Percentiles rank a stretch among this genome's conserved stretches.
phyloP scores from a whole-genome alignment of 768 basidiomycete species.

The Hypholoma sublateritium region DNA sequence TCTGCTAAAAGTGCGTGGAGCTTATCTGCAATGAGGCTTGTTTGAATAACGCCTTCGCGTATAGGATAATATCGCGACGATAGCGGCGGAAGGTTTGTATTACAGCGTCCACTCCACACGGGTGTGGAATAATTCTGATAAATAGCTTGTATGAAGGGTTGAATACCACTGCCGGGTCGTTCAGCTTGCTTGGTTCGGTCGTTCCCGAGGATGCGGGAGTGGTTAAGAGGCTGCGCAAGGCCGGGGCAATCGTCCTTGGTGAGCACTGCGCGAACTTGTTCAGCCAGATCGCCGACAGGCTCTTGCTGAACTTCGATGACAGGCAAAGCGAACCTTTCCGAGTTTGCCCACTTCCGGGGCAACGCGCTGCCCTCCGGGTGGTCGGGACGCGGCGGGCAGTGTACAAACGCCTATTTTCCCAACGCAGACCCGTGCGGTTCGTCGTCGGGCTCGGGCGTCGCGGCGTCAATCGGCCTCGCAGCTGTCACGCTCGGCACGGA shows the following conservation, averaged over 20 bases:
- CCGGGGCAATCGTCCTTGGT: constrained; percentile 47
- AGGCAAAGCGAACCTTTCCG: constrained; percentile 59
- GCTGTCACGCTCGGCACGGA: constrained; percentile 49
- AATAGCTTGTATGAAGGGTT: constrained; percentile 27
- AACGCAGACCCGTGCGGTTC: constrained; percentile 56
- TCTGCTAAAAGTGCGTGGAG: constrained; percentile 41
- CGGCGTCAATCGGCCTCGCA: constrained; percentile 49
- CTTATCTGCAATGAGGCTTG: not conserved
- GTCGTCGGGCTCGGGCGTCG: constrained; percentile 58
- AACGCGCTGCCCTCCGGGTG: constrained; percentile 45
- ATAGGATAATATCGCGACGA: constrained; percentile 47
- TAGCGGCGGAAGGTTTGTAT: constrained; percentile 39
- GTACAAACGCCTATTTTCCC: constrained; percentile 48
- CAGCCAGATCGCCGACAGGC: not conserved
- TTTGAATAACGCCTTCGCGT: not conserved
- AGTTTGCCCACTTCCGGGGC: constrained; percentile 51
- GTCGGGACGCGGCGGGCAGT: constrained; percentile 57
- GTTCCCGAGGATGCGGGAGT: constrained; percentile 47
- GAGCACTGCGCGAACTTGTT: not conserved
- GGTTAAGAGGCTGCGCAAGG: constrained; percentile 40
- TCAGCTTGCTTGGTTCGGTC: constrained; percentile 38
- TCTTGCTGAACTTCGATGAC: not conserved
- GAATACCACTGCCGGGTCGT: constrained; percentile 49
- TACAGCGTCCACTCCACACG: not conserved
- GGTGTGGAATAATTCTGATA: not conserved